These are phyloP conservation scores for Naganishia kalamii DNA, from an alignment of 768 basidiomycete genomes.

Conservation along the genomic window DNA sequence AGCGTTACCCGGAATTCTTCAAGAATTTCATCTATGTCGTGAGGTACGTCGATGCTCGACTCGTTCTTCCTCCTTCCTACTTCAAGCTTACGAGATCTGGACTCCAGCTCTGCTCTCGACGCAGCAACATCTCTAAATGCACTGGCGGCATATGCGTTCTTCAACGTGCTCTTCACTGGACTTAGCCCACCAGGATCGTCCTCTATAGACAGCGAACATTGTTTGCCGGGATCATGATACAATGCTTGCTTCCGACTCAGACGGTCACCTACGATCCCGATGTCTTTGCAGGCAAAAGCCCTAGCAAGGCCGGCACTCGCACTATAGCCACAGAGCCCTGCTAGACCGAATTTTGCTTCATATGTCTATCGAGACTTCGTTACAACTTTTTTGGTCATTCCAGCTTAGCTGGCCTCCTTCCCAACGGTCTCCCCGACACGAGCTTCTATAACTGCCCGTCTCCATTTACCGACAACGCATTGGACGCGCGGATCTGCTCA, in stretches of 20 bases:
- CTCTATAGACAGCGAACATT: constrained; percentile 44
- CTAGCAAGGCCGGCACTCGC: too few species aligned
- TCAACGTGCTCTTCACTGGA: constrained; percentile 34
- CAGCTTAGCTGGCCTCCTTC: too few species aligned
- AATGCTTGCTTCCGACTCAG: not conserved
- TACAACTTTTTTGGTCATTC: too few species aligned
- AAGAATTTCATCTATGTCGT: constrained; percentile 41
- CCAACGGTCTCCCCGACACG: too few species aligned
- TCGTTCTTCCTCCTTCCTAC: not conserved
- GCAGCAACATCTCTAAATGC: constrained; percentile 45
- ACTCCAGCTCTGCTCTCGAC: constrained; percentile 42
- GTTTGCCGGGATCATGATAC: constrained; percentile 32
- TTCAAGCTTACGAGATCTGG: not conserved
- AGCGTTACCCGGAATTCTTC: constrained; percentile 34
- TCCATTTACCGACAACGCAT: too few species aligned
- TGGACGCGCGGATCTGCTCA: not conserved
- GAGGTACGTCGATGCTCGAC: constrained; percentile 25
- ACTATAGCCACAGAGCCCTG: too few species aligned
- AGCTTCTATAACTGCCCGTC: too few species aligned
- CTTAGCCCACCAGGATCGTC: constrained; percentile 39
- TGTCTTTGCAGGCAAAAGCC: too few species aligned
- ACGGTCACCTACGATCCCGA: too few species aligned
- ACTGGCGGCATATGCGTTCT: constrained; percentile 40
- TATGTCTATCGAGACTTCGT: too few species aligned
- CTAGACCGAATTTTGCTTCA: too few species aligned